Conservation (phyloP, 2,329 filamentous ascomycete genomes). For the Fusarium liriodendri region DNA sequence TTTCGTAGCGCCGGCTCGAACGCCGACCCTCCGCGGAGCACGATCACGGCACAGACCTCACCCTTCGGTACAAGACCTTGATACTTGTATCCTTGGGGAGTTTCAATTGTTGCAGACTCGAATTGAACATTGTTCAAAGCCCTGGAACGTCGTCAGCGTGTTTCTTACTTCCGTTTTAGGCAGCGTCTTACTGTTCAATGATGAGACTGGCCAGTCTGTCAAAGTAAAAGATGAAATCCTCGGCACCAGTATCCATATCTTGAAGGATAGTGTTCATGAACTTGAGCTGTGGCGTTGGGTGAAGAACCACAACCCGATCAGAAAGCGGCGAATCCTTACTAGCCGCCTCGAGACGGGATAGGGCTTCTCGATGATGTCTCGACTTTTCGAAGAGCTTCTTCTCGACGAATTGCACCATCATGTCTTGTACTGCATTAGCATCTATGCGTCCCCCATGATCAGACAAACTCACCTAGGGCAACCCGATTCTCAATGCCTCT, state of each 20-base stretch:
- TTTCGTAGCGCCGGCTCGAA: constrained; percentile 90
- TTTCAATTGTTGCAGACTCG: constrained; percentile 70
- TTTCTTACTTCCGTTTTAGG: too few relatives aligned
- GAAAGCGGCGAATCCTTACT: constrained; percentile 79
- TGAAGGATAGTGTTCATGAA: constrained; percentile 94
- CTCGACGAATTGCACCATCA: constrained; percentile 94
- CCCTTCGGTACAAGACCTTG: constrained; percentile 77
- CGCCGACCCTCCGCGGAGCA: constrained; percentile 88
- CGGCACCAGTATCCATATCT: constrained; percentile 79
- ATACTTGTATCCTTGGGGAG: constrained; percentile 77
- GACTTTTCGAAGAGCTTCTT: constrained; percentile 90
- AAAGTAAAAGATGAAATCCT: constrained; percentile 98
- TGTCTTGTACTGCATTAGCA: constrained; percentile 62
- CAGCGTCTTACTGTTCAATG: constrained; percentile 73
- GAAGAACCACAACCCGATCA: constrained; percentile 77
- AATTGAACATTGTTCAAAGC: constrained; percentile 84
- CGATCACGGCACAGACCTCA: constrained; percentile 85
- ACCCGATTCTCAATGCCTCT: constrained; percentile 94
- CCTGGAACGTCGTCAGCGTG: constrained; percentile 53
- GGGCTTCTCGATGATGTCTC: constrained; percentile 80
- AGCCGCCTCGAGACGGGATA: constrained; percentile 79
- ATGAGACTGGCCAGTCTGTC: constrained; percentile 88
- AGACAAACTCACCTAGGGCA: constrained; percentile 74
- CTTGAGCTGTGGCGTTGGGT: constrained; percentile 81
- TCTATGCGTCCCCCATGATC: neutral